Evolutionary conservation across 2,329 filamentous ascomycete genomes (phyloP), one percentile per base, ranked within the genome.

Genomic region (Microsporum canis): DNA sequence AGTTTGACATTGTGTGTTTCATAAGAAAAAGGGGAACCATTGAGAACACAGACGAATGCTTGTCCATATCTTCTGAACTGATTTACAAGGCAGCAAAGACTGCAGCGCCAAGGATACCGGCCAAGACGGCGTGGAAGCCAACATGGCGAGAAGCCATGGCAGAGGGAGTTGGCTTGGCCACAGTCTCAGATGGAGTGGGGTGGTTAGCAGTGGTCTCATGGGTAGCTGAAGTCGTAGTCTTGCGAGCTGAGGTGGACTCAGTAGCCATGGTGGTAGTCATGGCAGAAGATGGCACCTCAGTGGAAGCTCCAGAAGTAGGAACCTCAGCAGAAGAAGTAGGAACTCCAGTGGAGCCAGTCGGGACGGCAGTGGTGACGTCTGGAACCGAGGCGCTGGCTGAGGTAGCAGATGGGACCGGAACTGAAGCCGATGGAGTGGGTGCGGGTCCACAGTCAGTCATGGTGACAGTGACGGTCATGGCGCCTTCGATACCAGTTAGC

Each of bases 401-500:
- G 36, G 57, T 33, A 10, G 34, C 57, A 36, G 60, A 36, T 5
- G 57, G 29, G 7, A 27, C 41, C n/a, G 45, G 31, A 17, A 56
- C 41, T 53, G 43, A 38, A 56, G 49, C 29, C n/a, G 59, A 55
- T 29, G 36, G 45, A 33, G 27, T 27, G 3, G 60, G 29, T 36
- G 41, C 33, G 45, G 55, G 5, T 5, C 51, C 58, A 33, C 62
- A 62, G 17, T 61, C 33, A 29, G 68, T 71, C n/a, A 66, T 63
- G 14, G 68, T 70, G 17, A 67, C 59, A 14, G 68, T 69, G 6
- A 69, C 63, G 17, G 65, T 66, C 39, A 59, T 61, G 36, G 39
- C 17, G 5, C 49, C 63, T 63, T 60, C 23, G 60, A 49, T 62
- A 17, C 41, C 34, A 27, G 49, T 55, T 27, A 59, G n/a, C 33